Evolutionary conservation across 768 basidiomycete genomes (phyloP), one percentile per base, ranked within the genome.

Genomic region (Russula sp.): DNA sequence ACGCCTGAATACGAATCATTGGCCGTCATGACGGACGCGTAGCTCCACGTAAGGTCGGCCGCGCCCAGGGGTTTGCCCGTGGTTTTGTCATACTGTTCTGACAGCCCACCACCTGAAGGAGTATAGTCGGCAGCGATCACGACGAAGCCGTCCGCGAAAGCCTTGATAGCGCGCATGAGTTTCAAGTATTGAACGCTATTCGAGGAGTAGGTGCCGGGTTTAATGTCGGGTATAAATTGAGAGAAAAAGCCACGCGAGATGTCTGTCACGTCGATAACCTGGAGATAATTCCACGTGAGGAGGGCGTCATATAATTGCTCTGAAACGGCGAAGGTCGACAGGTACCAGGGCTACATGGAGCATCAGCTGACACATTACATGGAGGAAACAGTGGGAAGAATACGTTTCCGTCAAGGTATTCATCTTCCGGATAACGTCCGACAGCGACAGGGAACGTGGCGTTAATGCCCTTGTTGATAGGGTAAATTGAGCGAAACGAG

Each of bases 361-460:
- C 30, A 38, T 63, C 14, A 70, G 55, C 32, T 22, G 49, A 52
- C n/a, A 30, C 11, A 6, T 26, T 22, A 46, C 1, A 10, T 48
- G 32, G 49, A 28, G 34, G 3, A 16, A 7, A 13, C 18, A 32
- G n/a, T 18, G 32, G 32, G 26, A 28, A 51, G 48, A 32, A 3
- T 66, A 89, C 89, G 71, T 90, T 89, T 22, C 90, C 89, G 55
- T 80, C 79, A 62, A 79, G 82, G 72, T 91, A 92, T 28, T 79
- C 73, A 71, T 92, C 90, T 71, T 92, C 91, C 1, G 82, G 76
- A 70, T 92, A 92, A n/a, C 91, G 79, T 18, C 91, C 91, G 13
- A 87, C 86, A 1, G 89, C 87, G 40, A 89, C 81, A 28, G 87
- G 85, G 6, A 76, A 74, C 59, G 79, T 79, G 24, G 81, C 70